A percentile compares a stretch with the other conserved stretches of the same genome.
Conservation (phyloP, 108 stramenopile genomes). For the Pseudonitzschia multiseries region DNA sequence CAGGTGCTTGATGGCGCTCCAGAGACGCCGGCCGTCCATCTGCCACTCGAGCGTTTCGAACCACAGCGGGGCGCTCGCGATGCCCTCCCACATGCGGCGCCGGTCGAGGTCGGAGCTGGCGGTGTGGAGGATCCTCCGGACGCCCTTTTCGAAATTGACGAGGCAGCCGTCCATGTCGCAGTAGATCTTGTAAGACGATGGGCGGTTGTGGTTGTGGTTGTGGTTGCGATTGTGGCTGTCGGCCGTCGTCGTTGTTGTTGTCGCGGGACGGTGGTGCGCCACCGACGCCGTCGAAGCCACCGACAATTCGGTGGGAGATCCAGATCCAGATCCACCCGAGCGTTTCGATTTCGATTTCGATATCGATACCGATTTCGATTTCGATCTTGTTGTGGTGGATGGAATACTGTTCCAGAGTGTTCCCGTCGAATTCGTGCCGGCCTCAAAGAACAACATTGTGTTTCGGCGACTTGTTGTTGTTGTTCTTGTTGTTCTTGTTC, state of each 20-base stretch:
- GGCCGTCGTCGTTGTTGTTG: too few relatives aligned
- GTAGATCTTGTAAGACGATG: conserved; percentile 42
- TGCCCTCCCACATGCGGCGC: conserved; percentile 54
- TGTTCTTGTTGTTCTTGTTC: too few relatives aligned
- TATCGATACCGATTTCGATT: too few relatives aligned
- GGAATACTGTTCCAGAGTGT: too few relatives aligned
- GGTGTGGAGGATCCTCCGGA: conserved; percentile 34
- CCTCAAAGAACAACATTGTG: too few relatives aligned
- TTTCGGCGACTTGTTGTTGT: too few relatives aligned
- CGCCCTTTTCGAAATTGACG: conserved; percentile 73
- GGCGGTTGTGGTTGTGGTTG: not conserved
- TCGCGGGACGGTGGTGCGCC: not conserved
- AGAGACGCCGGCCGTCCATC: conserved; percentile 59
- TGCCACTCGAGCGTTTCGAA: conserved; percentile 72
- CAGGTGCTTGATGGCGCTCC: conserved; percentile 50
- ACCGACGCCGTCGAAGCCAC: not conserved
- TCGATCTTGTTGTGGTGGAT: too few relatives aligned
- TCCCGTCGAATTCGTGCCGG: too few relatives aligned
- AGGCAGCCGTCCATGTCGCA: conserved; percentile 85
- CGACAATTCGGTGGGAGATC: not conserved
- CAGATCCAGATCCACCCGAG: too few relatives aligned
- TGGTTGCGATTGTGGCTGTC: too few relatives aligned
- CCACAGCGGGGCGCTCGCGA: conserved; percentile 42
- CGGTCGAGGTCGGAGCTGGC: conserved; percentile 26
- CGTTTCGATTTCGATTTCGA: too few relatives aligned